Evolutionary conservation across 2,329 filamentous ascomycete genomes (phyloP).

Genomic region (Phaeoacremonium minimum): DNA sequence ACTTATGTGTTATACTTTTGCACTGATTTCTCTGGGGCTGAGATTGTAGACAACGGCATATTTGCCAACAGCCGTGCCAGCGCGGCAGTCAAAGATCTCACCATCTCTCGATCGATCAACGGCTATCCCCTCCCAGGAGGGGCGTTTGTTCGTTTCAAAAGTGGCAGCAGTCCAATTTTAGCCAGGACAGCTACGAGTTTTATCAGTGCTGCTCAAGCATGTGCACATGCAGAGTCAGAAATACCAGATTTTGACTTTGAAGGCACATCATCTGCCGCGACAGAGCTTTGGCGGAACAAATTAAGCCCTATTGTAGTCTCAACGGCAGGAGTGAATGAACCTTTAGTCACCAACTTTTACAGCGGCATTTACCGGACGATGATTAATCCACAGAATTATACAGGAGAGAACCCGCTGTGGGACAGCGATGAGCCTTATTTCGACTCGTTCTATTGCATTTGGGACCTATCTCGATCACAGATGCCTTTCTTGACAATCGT

Average conservation of each 20-base stretch:
- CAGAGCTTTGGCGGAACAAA: constrained; percentile 57
- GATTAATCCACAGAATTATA: constrained; percentile 70
- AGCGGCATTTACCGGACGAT: constrained; percentile 69
- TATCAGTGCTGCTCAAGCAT: constrained; percentile 62
- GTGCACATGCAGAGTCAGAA: constrained; percentile 62
- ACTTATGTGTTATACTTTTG: constrained; percentile 60
- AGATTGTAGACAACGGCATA: constrained; percentile 55
- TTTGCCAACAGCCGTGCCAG: constrained; percentile 55
- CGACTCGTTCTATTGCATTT: constrained; percentile 72
- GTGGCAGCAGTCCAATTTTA: constrained; percentile 45
- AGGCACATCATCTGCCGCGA: constrained; percentile 43
- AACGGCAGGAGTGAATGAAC: constrained; percentile 43
- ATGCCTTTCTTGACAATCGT: constrained; percentile 66
- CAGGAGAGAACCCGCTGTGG: constrained; percentile 68
- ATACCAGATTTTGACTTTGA: constrained; percentile 66
- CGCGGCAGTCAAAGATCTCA: constrained; percentile 38
- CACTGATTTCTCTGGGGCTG: constrained; percentile 59
- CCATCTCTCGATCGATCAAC: constrained; percentile 44
- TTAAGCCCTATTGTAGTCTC: constrained; percentile 54
- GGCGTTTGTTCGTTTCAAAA: constrained; percentile 59
- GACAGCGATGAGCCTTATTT: constrained; percentile 64
- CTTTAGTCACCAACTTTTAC: constrained; percentile 61
- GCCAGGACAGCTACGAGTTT: constrained; percentile 68
- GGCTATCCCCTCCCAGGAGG: constrained; percentile 54
- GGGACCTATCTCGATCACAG: constrained; percentile 67